Evolutionary conservation across 805 yeast species (phyloP).

Genomic region (Deakozyma indianensis): DNA sequence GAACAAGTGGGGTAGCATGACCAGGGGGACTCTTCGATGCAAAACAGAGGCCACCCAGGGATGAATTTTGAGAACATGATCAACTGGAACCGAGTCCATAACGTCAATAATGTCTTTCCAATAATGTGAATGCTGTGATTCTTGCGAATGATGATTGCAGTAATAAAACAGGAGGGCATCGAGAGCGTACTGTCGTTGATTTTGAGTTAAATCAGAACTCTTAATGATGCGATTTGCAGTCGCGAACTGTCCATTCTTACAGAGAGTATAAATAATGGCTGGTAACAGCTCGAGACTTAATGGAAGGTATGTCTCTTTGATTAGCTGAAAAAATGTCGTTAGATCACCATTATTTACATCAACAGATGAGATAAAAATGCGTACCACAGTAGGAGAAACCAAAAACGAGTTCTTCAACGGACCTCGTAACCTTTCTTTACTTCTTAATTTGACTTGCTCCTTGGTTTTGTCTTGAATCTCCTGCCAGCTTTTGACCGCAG

Average conservation of each 20-base stretch:
- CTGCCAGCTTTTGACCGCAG: neutral
- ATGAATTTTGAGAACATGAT: conserved; percentile 1
- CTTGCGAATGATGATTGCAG: neutral
- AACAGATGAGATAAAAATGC: neutral
- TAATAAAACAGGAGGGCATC: neutral
- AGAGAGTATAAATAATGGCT: neutral
- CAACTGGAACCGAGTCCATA: neutral
- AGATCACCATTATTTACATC: neutral
- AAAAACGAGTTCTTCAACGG: neutral
- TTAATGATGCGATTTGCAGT: neutral
- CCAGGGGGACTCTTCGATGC: neutral
- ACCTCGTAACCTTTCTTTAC: neutral
- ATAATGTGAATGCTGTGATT: neutral
- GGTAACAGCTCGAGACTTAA: neutral
- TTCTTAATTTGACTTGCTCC: neutral
- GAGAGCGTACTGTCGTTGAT: neutral
- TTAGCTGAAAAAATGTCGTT: neutral
- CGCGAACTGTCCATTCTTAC: neutral
- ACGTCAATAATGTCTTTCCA: neutral
- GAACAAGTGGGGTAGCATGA: neutral
- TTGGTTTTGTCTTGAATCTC: neutral
- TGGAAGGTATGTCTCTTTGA: neutral
- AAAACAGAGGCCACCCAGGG: neutral
- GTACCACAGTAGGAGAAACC: neutral
- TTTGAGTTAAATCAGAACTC: neutral